Conservation (phyloP, 192 early-diverging fungal genomes). For the Coemansia guatemalensis region DNA sequence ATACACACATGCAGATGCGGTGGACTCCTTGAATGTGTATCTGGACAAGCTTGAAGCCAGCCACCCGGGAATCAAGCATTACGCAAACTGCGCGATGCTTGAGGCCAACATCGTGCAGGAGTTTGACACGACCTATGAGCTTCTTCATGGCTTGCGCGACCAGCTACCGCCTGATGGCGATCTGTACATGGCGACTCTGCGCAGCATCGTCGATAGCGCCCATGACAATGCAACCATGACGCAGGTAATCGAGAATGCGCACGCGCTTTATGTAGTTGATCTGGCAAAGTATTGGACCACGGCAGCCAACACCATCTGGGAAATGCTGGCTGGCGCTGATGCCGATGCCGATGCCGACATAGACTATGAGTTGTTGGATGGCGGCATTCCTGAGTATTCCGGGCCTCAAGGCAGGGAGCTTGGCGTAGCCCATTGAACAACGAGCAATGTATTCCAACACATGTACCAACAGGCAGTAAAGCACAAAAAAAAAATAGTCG, state of each 20-base stretch:
- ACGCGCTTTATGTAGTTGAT: slow-evolving; percentile 14
- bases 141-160: slow-evolving; percentile 32
- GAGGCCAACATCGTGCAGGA: slow-evolving; percentile 46
- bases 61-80: slow-evolving; percentile 44
- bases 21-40: slow-evolving; percentile 28
- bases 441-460: slow-evolving; percentile 3
- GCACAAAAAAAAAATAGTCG: neutral
- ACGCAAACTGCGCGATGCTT: slow-evolving; percentile 39
- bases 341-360: slow-evolving; percentile 5
- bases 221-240: slow-evolving; percentile 22
- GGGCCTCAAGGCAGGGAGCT: slow-evolving; percentile 6
- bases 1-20: slow-evolving; percentile 28
- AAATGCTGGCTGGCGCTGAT: slow-evolving; percentile 21
- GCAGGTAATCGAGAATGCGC: slow-evolving; percentile 21
- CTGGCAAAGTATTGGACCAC: slow-evolving; percentile 21
- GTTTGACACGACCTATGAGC: slow-evolving; percentile 33
- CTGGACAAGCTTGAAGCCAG: slow-evolving; percentile 29
- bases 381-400: slow-evolving; percentile 1
- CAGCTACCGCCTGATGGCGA: slow-evolving; percentile 37
- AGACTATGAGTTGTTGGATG: slow-evolving; percentile 9
- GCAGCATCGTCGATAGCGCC: slow-evolving; percentile 27
- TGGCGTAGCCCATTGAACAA: slow-evolving; percentile 3
- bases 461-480: slow-evolving; percentile 1
- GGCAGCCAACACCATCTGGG: slow-evolving; percentile 33
- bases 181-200: slow-evolving; percentile 42